Percentiles rank a stretch among this genome's conserved stretches.
Conservation (phyloP, 139 green algal genomes). For the Dunaliella primolecta region DNA sequence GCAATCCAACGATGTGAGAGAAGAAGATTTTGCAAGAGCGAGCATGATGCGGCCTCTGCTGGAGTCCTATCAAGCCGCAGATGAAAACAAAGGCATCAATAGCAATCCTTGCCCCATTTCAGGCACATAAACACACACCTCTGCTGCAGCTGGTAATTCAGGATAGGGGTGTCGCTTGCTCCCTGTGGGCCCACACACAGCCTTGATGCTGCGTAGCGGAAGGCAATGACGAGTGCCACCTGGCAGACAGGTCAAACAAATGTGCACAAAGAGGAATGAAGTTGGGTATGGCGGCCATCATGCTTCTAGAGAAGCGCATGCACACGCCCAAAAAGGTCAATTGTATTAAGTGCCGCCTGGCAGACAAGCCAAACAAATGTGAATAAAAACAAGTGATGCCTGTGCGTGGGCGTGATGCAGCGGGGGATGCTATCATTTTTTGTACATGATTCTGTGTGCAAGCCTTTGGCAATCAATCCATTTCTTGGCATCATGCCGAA, state of each 20-base stretch:
- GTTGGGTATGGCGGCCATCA: not conserved
- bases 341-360: slow-evolving; percentile 60
- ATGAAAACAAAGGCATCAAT: too few species aligned
- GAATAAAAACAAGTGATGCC: not conserved
- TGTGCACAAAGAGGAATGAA: not conserved
- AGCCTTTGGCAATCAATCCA: too few species aligned
- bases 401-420: not conserved
- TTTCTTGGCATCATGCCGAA: too few species aligned
- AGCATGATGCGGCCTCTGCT: too few species aligned
- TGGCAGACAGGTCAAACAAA: slow-evolving; percentile 48
- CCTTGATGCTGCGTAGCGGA: slow-evolving; percentile 73
- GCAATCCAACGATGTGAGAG: too few species aligned
- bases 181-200: slow-evolving; percentile 79
- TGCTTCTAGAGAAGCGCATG: not conserved
- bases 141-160: slow-evolving; percentile 92
- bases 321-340: not conserved
- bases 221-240: slow-evolving; percentile 63
- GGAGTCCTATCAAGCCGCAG: too few species aligned
- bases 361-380: slow-evolving; percentile 20
- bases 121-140: too few species aligned
- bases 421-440: too few species aligned
- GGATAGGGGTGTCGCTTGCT: slow-evolving; percentile 81
- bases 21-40: too few species aligned
- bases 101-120: too few species aligned
- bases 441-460: too few species aligned